These are phyloP conservation scores for Chenopodium berlandieri DNA, from an alignment of 148 eudicot species.

Conservation along the genomic window DNA sequence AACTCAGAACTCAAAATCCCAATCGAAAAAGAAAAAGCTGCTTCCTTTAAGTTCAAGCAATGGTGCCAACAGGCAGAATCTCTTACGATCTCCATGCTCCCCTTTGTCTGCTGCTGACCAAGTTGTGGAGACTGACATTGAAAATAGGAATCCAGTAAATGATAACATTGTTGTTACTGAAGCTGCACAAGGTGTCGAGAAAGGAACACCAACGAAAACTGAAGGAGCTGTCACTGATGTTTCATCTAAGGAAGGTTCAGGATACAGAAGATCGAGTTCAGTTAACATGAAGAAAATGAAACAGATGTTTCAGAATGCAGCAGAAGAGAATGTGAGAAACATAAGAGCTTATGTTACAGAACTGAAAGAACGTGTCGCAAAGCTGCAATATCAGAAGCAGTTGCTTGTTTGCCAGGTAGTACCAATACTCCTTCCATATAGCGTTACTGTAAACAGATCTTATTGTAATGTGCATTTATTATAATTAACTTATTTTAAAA, in stretches of 20 bases:
- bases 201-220: conserved; percentile 61
- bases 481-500: background rate
- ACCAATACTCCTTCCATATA: background rate
- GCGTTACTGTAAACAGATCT: background rate
- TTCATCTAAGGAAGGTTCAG: conserved; percentile 81
- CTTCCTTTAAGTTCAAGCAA: conserved; percentile 78
- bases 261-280: conserved; percentile 57
- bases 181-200: conserved; percentile 44
- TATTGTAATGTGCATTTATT: background rate
- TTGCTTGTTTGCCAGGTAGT: conserved; percentile 89
- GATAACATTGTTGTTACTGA: conserved; percentile 37
- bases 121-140: conserved; percentile 62
- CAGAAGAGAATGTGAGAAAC: conserved; percentile 89
- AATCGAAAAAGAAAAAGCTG: conserved; percentile 64
- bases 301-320: conserved; percentile 91
- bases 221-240: conserved; percentile 60
- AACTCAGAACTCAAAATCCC: conserved; percentile 47
- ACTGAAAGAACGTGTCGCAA: conserved; percentile 87
- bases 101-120: conserved; percentile 62
- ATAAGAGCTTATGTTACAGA: conserved; percentile 86
- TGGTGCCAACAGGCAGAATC: conserved; percentile 47
- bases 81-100: conserved; percentile 75
- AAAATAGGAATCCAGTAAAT: conserved; percentile 61
- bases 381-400: conserved; percentile 88
- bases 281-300: conserved; percentile 96